Evolutionary conservation across 257 asterid species (phyloP), one percentile per base, ranked within the genome.

Genomic region (Fraxinus excelsior): DNA sequence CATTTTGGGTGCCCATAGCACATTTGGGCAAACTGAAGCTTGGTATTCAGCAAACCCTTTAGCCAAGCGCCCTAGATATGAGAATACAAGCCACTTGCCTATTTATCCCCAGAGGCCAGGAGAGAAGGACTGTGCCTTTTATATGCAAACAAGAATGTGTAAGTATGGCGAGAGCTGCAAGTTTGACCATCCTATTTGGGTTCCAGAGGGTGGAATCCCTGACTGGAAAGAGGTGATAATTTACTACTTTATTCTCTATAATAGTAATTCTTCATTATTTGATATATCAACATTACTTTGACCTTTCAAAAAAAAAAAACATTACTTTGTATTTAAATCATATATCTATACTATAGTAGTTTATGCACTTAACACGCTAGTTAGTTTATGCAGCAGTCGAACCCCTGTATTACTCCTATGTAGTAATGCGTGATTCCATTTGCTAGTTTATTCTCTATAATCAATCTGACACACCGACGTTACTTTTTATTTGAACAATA

Each of bases 151-250:
- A 81, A 85, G 99, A 90, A 86, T 97, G 85, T 96, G 99, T 93
- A 96, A 88, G 85, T 96, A 82, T 91, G 98, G 98, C 82, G 99
- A 93, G 70, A 88, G 91, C 97, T 96, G 99, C 99, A 93, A 56
- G 87, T 96, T 93, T 92, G 98, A 96, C 91, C 99, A 96, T 91
- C 99, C 99, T 87, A 87, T 93, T 88, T 96, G 99, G 99, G 98
- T 96, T 84, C 99, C 99, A 60, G 97, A 93, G 87, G 98, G 99
- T 87, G 99, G 99, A 86, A 90, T 93, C 88, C 99, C 99, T 80
- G 97, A 96, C 87, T 96, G 99, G 99, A 89, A 91, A 93, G 99
- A 96, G 99, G 99, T 96, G 99, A 96, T 83, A 68, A 68, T 80
- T 87, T 83, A 87, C 84, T 84, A 82, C 79, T 85, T 77, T 81